phyloP scores from a whole-genome alignment of 2,329 filamentous ascomycete genomes.

The Cryphonectria nitschkei region DNA sequence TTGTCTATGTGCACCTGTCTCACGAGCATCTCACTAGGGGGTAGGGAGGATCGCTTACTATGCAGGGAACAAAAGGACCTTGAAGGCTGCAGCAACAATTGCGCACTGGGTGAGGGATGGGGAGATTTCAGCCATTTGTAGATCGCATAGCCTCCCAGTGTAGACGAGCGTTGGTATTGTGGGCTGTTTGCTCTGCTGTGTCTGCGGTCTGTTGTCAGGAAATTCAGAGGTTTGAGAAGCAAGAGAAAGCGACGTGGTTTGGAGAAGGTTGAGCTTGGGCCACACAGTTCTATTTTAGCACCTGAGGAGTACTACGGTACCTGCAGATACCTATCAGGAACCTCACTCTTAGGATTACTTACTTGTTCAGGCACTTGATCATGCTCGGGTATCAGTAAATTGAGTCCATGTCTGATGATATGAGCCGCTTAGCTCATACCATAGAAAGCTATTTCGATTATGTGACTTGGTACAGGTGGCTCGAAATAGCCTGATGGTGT shows the following conservation, averaged over 20 bases:
- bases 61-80: slow-evolving; percentile 88
- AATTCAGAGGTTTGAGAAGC: slow-evolving; percentile 11
- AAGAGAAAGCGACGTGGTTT: slow-evolving; percentile 17
- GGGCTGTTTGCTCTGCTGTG: neutral
- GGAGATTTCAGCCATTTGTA: slow-evolving; percentile 75
- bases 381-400: neutral
- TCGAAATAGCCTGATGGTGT: neutral
- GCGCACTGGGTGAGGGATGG: slow-evolving; percentile 90
- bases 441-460: neutral
- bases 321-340: neutral
- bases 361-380: neutral
- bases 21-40: neutral
- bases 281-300: slow-evolving; percentile 17
- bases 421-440: neutral
- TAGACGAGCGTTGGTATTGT: neutral
- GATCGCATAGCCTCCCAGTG: slow-evolving; percentile 15
- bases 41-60: slow-evolving; percentile 67
- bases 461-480: neutral
- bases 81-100: slow-evolving; percentile 83
- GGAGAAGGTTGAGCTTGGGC: slow-evolving; percentile 24
- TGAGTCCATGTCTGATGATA: neutral
- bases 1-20: neutral
- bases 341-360: neutral
- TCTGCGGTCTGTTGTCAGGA: neutral
- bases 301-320: neutral